Evolutionary conservation across 495 filamentous ascomycete genomes (phyloP).

Genomic region (Aspergillus egyptiacus): DNA sequence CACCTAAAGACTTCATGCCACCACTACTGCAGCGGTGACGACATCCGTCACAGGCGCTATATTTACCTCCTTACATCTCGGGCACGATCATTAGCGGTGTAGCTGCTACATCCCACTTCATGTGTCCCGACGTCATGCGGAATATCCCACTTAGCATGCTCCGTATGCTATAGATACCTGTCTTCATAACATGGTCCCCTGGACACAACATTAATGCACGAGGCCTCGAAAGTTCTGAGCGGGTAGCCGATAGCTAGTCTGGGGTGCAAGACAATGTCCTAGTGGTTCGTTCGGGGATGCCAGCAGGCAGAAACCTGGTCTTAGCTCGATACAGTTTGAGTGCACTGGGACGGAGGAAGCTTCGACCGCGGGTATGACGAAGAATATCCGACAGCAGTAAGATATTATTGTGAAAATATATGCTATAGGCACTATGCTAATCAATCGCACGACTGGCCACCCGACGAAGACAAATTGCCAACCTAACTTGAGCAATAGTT

Average conservation of each 20-base stretch:
- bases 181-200: too few relatives aligned
- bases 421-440: neutral
- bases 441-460: neutral
- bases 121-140: neutral
- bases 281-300: neutral
- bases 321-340: neutral
- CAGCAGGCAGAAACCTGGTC: neutral
- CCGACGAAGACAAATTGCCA: neutral
- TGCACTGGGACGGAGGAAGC: neutral
- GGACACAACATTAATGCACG: too few relatives aligned
- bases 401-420: too few relatives aligned
- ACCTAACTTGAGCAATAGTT: constrained; percentile 13
- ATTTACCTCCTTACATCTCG: neutral
- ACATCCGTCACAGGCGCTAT: neutral
- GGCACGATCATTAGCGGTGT: neutral
- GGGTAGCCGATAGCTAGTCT: neutral
- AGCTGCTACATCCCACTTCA: neutral
- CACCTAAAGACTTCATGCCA: too few relatives aligned
- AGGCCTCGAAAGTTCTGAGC: too few relatives aligned
- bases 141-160: too few relatives aligned
- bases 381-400: too few relatives aligned
- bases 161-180: too few relatives aligned
- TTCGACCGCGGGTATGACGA: neutral
- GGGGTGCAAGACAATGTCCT: neutral
- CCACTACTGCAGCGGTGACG: too few relatives aligned